Evolutionary conservation across 2,329 filamentous ascomycete species (phyloP).

Genomic region (Sarocladium kiliense): DNA sequence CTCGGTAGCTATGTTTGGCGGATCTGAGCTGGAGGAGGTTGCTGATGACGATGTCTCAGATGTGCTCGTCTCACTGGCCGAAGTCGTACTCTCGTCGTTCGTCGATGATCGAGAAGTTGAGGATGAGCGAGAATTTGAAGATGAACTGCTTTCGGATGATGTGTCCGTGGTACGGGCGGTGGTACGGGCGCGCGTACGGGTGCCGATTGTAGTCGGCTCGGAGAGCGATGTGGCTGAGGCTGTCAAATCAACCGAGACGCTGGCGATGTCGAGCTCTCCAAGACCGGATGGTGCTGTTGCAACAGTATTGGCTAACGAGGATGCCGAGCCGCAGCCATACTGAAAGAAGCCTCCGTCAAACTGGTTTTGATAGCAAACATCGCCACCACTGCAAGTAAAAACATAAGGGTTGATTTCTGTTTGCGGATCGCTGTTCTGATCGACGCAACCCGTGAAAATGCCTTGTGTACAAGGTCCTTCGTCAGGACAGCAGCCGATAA

Average conservation of each 20-base stretch:
- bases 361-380: constrained; percentile 51
- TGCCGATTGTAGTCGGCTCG: constrained; percentile 36
- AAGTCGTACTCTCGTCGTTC: constrained; percentile 8
- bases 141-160: constrained; percentile 9
- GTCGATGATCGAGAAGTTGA: constrained; percentile 11
- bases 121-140: constrained; percentile 9
- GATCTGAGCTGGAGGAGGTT: constrained; percentile 9
- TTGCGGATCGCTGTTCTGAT: constrained; percentile 43
- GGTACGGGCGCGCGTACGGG: constrained; percentile 9
- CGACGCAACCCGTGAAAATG: constrained; percentile 54
- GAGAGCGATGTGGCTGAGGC: constrained; percentile 31
- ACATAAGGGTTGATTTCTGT: constrained; percentile 51
- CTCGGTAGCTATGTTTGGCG: constrained; percentile 3
- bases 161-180: neutral
- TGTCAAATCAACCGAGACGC: constrained; percentile 35
- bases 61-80: constrained; percentile 10
- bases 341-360: constrained; percentile 52
- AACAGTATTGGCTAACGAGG: constrained; percentile 39
- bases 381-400: constrained; percentile 45
- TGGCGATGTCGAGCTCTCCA: constrained; percentile 27
- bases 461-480: constrained; percentile 44
- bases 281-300: constrained; percentile 37
- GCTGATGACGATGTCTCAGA: constrained; percentile 12
- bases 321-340: constrained; percentile 49
- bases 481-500: constrained; percentile 54